Base-by-base conservation (phyloP, 2,329 filamentous ascomycete species). In the Huntiella decipiens region DNA sequence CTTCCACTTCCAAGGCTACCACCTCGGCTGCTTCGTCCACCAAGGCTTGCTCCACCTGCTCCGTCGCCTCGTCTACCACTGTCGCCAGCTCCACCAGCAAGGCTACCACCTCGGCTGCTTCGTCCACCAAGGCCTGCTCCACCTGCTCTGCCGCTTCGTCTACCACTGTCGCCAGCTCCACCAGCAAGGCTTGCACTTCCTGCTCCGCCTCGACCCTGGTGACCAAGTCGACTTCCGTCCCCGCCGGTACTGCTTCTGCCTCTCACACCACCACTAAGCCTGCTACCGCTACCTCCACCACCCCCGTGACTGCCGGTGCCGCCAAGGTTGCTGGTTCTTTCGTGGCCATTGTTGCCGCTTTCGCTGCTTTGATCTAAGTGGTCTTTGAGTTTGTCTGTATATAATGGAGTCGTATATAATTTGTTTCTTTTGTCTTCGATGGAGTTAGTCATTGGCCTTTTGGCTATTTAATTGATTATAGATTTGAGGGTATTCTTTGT, bases 31-130 rank as follows among this genome's bases (percentile, higher is more conserved):
- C 17, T 19, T 19, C 17, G 17, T 19, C 17, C 17, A 19, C 17
- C 17, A 19, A 19, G 17, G 17, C 54, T 48, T 51, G 53, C 8
- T 6, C 17, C 19, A 10, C 16, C 7, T 22, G 33, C 28, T 13
- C 31, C n/a, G n/a, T n/a, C n/a, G n/a, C n/a, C n/a, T n/a, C n/a
- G n/a, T n/a, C n/a, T n/a, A n/a, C n/a, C n/a, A n/a, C n/a, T n/a
- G n/a, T n/a, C n/a, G n/a, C n/a, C n/a, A n/a, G n/a, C n/a, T n/a
- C n/a, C n/a, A n/a, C n/a, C n/a, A n/a, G n/a, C n/a, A n/a, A n/a
- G 33, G 13, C 43, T 16, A 22, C 12, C 19, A 32, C 28, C 22
- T 15, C 43, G 1, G 33, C 44, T 13, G 44, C 31, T 31, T 16
- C 22, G 5, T 31, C 35, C 6, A 32, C 37, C 33, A 15, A 34